Percentiles rank a stretch among this genome's conserved stretches.
These are phyloP conservation scores for Hygrophorus russula DNA, from an alignment of 768 basidiomycete genomes.

Conservation along the genomic window DNA sequence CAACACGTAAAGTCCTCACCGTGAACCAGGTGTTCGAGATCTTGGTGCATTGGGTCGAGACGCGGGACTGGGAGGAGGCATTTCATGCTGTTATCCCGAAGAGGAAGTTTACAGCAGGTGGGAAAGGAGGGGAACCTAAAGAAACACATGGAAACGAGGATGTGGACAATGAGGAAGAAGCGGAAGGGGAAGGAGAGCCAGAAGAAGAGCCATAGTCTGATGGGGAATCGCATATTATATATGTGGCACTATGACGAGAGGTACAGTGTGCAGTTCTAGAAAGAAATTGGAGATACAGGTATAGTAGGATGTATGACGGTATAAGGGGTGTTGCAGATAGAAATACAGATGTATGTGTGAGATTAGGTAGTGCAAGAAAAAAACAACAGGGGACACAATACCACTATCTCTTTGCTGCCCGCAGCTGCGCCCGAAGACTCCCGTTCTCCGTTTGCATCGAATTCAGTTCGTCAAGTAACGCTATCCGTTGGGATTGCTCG, in stretches of 20 bases:
- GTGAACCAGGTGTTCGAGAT: slow-evolving; percentile 97
- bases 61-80: slow-evolving; percentile 75
- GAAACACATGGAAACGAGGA: slow-evolving; percentile 11
- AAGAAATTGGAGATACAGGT: no score
- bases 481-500: slow-evolving; percentile 75
- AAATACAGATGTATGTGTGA: neutral
- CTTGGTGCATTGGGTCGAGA: slow-evolving; percentile 81
- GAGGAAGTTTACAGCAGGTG: slow-evolving; percentile 64
- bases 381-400: neutral
- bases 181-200: no score
- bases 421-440: slow-evolving; percentile 57
- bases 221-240: no score
- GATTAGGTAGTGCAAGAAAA: neutral
- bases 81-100: slow-evolving; percentile 86
- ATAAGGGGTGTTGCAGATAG: neutral
- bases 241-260: no score
- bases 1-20: slow-evolving; percentile 91
- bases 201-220: no score
- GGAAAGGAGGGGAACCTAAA: slow-evolving; percentile 15
- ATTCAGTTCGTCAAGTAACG: slow-evolving; percentile 83
- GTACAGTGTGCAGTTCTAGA: no score
- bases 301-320: no score
- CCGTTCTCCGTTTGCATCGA: slow-evolving; percentile 71
- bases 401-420: slow-evolving; percentile 39
- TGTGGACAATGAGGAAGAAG: slow-evolving; percentile 3